These are phyloP conservation scores for Ganoderma sinense DNA, from an alignment of 1,284 basidiomycete genomes.

Conservation along the genomic window DNA sequence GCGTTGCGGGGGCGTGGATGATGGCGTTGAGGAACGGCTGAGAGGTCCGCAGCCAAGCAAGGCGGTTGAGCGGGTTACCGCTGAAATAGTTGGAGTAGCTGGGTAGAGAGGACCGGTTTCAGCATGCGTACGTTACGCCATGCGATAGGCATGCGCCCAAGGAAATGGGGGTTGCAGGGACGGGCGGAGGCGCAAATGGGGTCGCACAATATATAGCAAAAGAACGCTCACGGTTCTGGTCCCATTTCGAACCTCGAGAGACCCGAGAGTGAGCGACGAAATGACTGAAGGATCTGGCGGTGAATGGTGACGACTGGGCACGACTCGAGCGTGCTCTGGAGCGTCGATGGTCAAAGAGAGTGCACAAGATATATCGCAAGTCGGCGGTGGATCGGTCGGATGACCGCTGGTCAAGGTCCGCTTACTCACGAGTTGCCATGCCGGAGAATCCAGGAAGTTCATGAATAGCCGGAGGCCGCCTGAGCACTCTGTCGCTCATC, in stretches of 20 bases:
- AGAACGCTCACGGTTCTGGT: conserved; percentile 30
- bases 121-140: conserved; percentile 18
- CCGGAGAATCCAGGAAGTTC: conserved; percentile 1
- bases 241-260: conserved; percentile 30
- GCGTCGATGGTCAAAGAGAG: neutral
- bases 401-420: neutral
- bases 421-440: conserved; percentile 2
- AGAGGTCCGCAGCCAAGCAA: conserved; percentile 85
- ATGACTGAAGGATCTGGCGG: conserved; percentile 14
- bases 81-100: conserved; percentile 68
- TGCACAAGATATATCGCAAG: conserved; percentile 12
- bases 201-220: conserved; percentile 1
- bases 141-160: conserved; percentile 11
- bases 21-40: conserved; percentile 77
- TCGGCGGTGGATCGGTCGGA: conserved; percentile 4
- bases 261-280: conserved; percentile 26
- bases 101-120: conserved; percentile 29
- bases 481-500: neutral
- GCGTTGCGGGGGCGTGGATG: conserved; percentile 61
- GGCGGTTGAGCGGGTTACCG: conserved; percentile 85
- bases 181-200: neutral
- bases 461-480: neutral
- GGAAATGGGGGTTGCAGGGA: neutral
- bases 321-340: neutral
- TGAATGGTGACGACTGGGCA: conserved; percentile 26